phyloP scores from a whole-genome alignment of 129 eudicot genomes.

The Mikania micrantha region DNA sequence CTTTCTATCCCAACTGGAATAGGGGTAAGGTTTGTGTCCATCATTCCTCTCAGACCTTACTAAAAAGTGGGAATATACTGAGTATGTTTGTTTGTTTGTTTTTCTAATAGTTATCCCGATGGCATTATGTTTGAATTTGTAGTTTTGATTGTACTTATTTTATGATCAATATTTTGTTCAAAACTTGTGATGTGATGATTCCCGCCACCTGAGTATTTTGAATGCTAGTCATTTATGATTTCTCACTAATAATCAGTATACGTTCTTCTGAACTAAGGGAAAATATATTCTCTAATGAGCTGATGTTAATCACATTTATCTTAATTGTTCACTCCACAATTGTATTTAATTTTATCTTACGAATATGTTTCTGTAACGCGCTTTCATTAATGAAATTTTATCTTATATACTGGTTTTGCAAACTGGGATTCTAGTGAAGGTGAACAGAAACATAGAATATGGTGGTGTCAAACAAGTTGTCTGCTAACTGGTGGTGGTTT shows the following conservation, averaged over 20 bases:
- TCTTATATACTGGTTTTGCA: background rate
- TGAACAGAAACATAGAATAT: conserved; percentile 22
- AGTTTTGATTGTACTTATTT: background rate
- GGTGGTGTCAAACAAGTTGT: conserved; percentile 35
- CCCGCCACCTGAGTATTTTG: background rate
- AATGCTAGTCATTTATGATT: background rate
- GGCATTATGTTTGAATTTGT: background rate
- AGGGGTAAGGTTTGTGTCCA: no score
- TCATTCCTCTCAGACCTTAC: no score
- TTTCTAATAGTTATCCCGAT: background rate
- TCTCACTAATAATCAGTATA: background rate
- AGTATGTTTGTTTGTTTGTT: no score
- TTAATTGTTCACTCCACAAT: background rate
- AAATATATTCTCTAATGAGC: background rate
- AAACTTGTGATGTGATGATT: background rate
- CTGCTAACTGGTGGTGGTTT: conserved; percentile 79
- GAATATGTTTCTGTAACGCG: background rate
- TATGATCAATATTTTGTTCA: background rate
- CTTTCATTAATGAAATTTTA: background rate
- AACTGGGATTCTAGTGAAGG: conserved; percentile 7
- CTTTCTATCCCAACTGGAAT: no score
- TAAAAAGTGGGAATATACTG: no score
- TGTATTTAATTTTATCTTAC: background rate
- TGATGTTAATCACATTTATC: background rate
- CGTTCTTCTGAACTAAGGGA: background rate